Evolutionary conservation across 2,329 filamentous ascomycete genomes (phyloP).

Genomic region (Sclerotinia minor): DNA sequence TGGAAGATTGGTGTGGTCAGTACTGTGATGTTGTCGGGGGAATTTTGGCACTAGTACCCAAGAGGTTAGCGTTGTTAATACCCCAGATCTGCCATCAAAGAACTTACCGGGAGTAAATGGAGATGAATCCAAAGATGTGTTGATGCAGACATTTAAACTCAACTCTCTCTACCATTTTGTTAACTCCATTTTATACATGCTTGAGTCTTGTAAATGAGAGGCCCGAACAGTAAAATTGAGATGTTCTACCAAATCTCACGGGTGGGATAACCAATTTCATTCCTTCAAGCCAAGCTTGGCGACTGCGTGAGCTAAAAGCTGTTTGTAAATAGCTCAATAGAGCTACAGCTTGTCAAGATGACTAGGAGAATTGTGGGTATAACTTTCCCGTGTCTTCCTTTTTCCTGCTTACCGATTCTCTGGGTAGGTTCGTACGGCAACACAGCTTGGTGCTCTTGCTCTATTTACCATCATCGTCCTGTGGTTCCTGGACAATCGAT

Average conservation of each 20-base stretch:
- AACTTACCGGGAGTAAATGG: not conserved
- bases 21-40: not conserved
- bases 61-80: conserved; percentile 7
- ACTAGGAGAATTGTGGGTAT: conserved; percentile 41
- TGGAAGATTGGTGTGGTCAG: not conserved
- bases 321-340: conserved; percentile 22
- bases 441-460: conserved; percentile 39
- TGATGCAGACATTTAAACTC: not conserved
- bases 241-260: conserved; percentile 16
- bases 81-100: conserved; percentile 24
- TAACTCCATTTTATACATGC: not conserved
- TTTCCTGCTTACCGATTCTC: conserved; percentile 22
- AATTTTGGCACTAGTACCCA: not conserved
- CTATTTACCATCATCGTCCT: conserved; percentile 57
- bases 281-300: conserved; percentile 23
- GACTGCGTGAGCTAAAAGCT: conserved; percentile 25
- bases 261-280: conserved; percentile 26
- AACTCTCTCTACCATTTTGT: not conserved
- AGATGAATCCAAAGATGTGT: not conserved
- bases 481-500: conserved; percentile 67
- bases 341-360: conserved; percentile 33
- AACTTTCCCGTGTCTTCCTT: not conserved
- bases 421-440: conserved; percentile 48
- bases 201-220: conserved; percentile 7
- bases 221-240: not conserved